These are phyloP conservation scores for Scheffersomyces illinoinensis DNA, from an alignment of 1,139 yeast genomes.

Conservation along the genomic window DNA sequence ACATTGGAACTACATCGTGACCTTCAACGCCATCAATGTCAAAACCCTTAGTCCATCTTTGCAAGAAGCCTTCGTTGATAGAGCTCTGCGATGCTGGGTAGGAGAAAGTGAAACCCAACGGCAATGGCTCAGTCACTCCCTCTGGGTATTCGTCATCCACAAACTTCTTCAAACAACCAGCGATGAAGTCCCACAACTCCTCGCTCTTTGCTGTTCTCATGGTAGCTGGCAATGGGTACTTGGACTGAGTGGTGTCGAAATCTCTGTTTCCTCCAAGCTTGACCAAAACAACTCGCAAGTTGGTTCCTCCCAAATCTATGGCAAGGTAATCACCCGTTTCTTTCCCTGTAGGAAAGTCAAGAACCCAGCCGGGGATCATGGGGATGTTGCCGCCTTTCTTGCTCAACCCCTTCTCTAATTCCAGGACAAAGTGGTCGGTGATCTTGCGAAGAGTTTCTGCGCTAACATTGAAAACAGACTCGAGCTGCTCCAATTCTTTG, in stretches of 20 bases:
- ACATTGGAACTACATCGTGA: conserved; percentile 88
- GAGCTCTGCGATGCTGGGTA: conserved; percentile 87
- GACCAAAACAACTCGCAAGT: conserved; percentile 85
- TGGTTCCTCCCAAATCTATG: conserved; percentile 94
- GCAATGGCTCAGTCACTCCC: conserved; percentile 56
- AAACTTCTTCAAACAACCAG: conserved; percentile 69
- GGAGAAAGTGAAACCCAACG: conserved; percentile 93
- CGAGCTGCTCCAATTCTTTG: conserved; percentile 58
- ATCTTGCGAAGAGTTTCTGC: conserved; percentile 61
- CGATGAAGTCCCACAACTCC: conserved; percentile 83
- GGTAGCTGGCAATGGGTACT: conserved; percentile 69
- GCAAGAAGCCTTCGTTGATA: conserved; percentile 83
- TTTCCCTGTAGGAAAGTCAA: conserved; percentile 88
- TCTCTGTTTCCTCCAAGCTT: conserved; percentile 74
- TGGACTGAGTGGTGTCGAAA: conserved; percentile 81
- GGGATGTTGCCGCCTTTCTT: conserved; percentile 83
- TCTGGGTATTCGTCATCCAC: conserved; percentile 62
- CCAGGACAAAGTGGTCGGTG: conserved; percentile 60
- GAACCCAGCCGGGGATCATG: conserved; percentile 96
- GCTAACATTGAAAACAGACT: conserved; percentile 63
- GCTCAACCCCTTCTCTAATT: conserved; percentile 78
- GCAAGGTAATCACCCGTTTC: conserved; percentile 91
- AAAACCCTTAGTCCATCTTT: conserved; percentile 98
- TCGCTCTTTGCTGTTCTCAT: conserved; percentile 81
- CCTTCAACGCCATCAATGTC: conserved; percentile 95